Base-by-base conservation (phyloP, 2,329 filamentous ascomycete species). In the Allantophomopsis lycopodina region DNA sequence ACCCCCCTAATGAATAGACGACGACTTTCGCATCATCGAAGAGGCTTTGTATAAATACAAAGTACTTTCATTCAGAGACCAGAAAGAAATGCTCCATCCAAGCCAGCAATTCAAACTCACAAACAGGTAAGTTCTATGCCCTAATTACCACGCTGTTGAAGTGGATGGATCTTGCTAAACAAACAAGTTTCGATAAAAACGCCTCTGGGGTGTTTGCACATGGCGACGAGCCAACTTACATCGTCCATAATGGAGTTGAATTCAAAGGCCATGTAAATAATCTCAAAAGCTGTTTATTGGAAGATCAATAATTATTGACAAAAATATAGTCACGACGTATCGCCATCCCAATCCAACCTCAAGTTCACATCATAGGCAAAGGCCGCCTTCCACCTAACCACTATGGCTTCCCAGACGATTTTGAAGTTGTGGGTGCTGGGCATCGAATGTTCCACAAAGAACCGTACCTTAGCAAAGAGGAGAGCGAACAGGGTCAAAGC, bases 351-450 rank as follows among this genome's bases (percentile, higher is more conserved):
- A 51, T 49, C 1, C 57, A 60, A 41, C 57, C 57, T 5, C 56
- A 60, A 47, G 57, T 60, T 4, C 57, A 60, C 38, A 59, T 60
- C 35, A 50, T 61, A 17, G 57, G 58, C 2, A 54, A 57, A 20
- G 58, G 58, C 1, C 50, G 52, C 8, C 37, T 60, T n/a, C 57
- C 54, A 0, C 42, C 54, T 7, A 45, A 48, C 16, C 55, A 61
- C 45, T 60, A 55, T 38, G 50, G 57, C 30, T 60, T 60, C 35
- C 58, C 59, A 1, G 52, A 55, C 1, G 58, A 53, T 2, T 60
- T 61, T 41, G 55, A 60, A 43, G 49, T 61, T 36, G 58, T 60
- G 42, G 59, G 58, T 5, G 56, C 60, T 33, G 51, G 60, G 39
- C 58, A 59, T 40, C 46, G 46, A n/a, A 49, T 56, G 17, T 60